Conservation (phyloP, 345 rosid genomes). For the Noccaea bulbosa region DNA sequence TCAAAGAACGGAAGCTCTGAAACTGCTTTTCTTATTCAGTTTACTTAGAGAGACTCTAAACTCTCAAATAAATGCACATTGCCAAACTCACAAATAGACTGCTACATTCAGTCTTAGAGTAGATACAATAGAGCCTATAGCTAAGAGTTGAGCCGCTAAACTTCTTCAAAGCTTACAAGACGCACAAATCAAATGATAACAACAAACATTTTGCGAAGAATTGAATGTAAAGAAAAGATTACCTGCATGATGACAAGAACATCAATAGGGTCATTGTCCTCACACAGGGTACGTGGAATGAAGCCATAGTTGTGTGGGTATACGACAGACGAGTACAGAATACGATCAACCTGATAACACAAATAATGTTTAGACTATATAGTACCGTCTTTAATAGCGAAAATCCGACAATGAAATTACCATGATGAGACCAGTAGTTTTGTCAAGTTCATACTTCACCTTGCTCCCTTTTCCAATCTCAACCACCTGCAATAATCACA, state of each 20-base stretch:
- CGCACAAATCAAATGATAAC: too few species aligned
- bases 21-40: background rate
- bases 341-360: constrained; percentile 76
- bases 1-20: background rate
- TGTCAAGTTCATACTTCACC: constrained; percentile 99
- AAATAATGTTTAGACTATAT: background rate
- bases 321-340: constrained; percentile 94
- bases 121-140: constrained; percentile 15
- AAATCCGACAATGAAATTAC: constrained; percentile 44
- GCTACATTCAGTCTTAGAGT: constrained; percentile 21
- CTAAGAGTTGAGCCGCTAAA: constrained; percentile 1
- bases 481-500: constrained; percentile 63
- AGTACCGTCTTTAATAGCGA: background rate
- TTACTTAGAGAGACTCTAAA: background rate
- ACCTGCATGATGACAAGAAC: constrained; percentile 99
- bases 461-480: constrained; percentile 96
- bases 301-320: constrained; percentile 99
- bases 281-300: constrained; percentile 96
- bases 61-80: background rate
- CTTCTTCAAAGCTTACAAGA: background rate
- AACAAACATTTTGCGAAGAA: too few species aligned
- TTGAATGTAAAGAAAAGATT: background rate
- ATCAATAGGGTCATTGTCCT: constrained; percentile 96
- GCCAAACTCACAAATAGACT: background rate
- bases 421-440: constrained; percentile 93